Base-by-base conservation (phyloP, 192 early-diverging fungal genomes). In the Entrophospora sp. region DNA sequence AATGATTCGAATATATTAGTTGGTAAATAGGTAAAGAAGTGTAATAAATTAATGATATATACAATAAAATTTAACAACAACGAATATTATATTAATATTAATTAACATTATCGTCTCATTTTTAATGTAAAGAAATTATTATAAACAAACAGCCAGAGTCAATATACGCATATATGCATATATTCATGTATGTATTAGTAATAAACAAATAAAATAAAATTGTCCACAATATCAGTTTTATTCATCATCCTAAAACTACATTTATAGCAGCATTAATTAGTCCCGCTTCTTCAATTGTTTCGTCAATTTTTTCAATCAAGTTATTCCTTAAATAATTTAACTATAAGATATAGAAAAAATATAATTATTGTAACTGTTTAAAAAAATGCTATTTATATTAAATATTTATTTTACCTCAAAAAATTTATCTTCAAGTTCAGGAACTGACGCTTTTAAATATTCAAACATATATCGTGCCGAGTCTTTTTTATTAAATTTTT, bases 391-490 rank as follows among this genome's bases (percentile, higher is more conserved):
- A 46, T 46, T 22, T 12, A 37, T 13, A 36, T 32, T 22, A 6
- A 9, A 31, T 4, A 16, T 28, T 34, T 13, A 34, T 14, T 35
- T 51, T 77, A 89, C 90, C 73, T 93, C 87, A 75, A 93, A 93
- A 24, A 69, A 75, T 24, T 86, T 77, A 6, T 67, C 70, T 31
- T 73, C 49, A 0, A 86, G 85, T 45, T 88, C 81, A 31, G 88
- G 80, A 13, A 85, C 77, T 46, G 81, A 73, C 13, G 82, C 75
- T 70, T 93, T 95, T 71, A 97, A 74, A 52, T 77, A 95, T 71
- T 92, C 87, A 79, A 96, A 96, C 34, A 98, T 69, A 5, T 71
- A 69, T 32, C 72, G 79, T 1, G 97, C 91, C 20, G 77, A 79
- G 61, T 89, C 90, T 0, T 81, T 67, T 69, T 88, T 90, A 34